Evolutionary conservation across 495 filamentous ascomycete species (phyloP), one percentile per base, ranked within the genome.

Genomic region (Haplographium delicatum): DNA sequence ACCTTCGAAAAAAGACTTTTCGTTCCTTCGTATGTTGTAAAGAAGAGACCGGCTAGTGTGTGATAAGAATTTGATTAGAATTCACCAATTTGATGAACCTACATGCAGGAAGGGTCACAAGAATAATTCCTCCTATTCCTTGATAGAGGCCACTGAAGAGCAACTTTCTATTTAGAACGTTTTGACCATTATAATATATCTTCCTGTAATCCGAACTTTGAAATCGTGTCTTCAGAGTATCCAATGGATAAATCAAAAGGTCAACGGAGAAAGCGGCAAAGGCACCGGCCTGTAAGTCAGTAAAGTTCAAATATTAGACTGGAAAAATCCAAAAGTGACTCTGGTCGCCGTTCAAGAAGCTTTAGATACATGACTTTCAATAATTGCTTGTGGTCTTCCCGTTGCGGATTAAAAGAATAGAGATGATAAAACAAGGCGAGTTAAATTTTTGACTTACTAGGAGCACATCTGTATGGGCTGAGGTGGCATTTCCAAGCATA

Each of bases 51-150:
- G 40, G 89, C 86, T 91, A 47, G 31, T 44, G 39, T 6, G 24
- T 16, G 16, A 26, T 52, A 44, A 51, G 22, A 19, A 26, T 48
- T 26, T 5, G 24, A n/a, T 11, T 26, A 10, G n/a, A 16, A 31
- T 11, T 18, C 16, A 2, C n/a, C 3, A 42, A n/a, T 8, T 4
- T 8, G 34, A 19, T 13, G 4, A 86, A 67, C 73, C 53, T 60
- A 87, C 86, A 89, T 25, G 89, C 86, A 4, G 91, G 91, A 20
- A 95, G 74, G 0, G 91, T 95, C 7, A 88, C 83, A n/a, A 96
- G 64, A 4, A 95, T 82, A 2, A 95, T 85, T 60, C 86, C 91
- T 43, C 89, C 88, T 6, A 95, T 78, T 4, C 91, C 90, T 66
- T 95, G 90, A 58, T 96, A 95, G 11, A 95, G 57, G 0, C 91